Conservation (phyloP, 345 rosid genomes). For the Citrus maxima region DNA sequence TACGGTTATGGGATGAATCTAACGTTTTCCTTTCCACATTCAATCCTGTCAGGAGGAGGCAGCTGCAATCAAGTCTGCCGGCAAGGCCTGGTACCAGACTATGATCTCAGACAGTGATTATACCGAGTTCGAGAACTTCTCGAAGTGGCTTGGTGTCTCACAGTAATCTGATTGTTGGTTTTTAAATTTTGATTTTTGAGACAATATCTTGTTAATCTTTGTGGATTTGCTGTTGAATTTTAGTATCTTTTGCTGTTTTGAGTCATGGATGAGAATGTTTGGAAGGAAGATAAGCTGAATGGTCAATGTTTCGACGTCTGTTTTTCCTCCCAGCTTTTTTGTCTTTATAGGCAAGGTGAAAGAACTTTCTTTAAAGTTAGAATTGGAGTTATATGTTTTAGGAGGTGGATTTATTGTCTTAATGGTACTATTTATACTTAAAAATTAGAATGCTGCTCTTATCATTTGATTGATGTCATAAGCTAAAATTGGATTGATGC, state of each 20-base stretch:
- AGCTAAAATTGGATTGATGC: too few species aligned
- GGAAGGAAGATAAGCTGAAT: not conserved
- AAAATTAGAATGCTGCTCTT: too few species aligned
- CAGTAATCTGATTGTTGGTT: conserved; percentile 38
- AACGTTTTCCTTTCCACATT: not conserved
- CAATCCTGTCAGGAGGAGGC: conserved; percentile 68
- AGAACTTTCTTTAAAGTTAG: not conserved
- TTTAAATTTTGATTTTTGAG: not conserved
- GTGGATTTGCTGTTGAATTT: conserved; percentile 8
- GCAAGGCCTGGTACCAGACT: conserved; percentile 89
- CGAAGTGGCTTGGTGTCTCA: conserved; percentile 79
- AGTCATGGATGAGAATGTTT: conserved; percentile 6
- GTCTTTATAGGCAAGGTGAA: not conserved
- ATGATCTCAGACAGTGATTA: conserved; percentile 95
- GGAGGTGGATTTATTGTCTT: not conserved
- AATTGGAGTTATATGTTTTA: not conserved
- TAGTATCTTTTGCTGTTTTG: conserved; percentile 4
- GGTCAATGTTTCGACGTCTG: not conserved
- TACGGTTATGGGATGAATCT: not conserved
- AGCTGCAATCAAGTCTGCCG: conserved; percentile 64
- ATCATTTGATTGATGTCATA: too few species aligned
- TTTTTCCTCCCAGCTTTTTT: not conserved
- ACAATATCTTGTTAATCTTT: conserved; percentile 5
- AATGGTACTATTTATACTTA: not conserved
- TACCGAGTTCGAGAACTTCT: conserved; percentile 77